Percentiles rank a stretch among this genome's conserved stretches.
Conservation (phyloP, 805 yeast genomes). For the Candida arabinofermentans region DNA sequence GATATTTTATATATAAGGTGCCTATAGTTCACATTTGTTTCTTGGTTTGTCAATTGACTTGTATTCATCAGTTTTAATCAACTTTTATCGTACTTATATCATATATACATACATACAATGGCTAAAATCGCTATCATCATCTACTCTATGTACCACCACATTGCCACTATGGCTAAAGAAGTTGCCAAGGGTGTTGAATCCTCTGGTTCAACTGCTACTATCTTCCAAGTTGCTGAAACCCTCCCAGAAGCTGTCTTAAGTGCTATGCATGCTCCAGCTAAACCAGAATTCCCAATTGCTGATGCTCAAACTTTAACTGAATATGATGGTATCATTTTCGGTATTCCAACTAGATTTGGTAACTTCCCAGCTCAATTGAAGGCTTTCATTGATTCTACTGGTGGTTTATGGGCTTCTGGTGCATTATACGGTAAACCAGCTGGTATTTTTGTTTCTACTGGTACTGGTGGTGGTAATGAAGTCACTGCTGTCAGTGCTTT, state of each 20-base stretch:
- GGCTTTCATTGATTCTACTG: slow-evolving; percentile 75
- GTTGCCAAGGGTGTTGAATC: slow-evolving; percentile 65
- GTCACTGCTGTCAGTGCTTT: slow-evolving; percentile 60
- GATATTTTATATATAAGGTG: too few species aligned
- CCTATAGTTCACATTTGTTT: not conserved
- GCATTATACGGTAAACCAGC: slow-evolving; percentile 70
- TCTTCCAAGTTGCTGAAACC: slow-evolving; percentile 78
- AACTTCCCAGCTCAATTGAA: slow-evolving; percentile 75
- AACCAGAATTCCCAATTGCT: slow-evolving; percentile 64
- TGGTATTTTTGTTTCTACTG: slow-evolving; percentile 71
- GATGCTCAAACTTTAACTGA: slow-evolving; percentile 51
- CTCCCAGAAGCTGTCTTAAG: slow-evolving; percentile 53
- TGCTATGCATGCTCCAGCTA: slow-evolving; percentile 59
- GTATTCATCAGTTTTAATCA: too few species aligned
- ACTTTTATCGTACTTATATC: not conserved
- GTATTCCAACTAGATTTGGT: slow-evolving; percentile 87
- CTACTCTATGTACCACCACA: slow-evolving; percentile 80
- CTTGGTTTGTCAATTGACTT: too few species aligned
- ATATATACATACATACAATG: slow-evolving; percentile 6
- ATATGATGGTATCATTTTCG: slow-evolving; percentile 82
- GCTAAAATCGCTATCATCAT: slow-evolving; percentile 38
- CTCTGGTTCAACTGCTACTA: slow-evolving; percentile 65
- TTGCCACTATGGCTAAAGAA: slow-evolving; percentile 63
- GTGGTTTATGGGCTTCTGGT: slow-evolving; percentile 76
- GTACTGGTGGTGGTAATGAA: slow-evolving; percentile 87